phyloP scores from a whole-genome alignment of 352 stramenopile genomes.

The Phytophthora vignae region DNA sequence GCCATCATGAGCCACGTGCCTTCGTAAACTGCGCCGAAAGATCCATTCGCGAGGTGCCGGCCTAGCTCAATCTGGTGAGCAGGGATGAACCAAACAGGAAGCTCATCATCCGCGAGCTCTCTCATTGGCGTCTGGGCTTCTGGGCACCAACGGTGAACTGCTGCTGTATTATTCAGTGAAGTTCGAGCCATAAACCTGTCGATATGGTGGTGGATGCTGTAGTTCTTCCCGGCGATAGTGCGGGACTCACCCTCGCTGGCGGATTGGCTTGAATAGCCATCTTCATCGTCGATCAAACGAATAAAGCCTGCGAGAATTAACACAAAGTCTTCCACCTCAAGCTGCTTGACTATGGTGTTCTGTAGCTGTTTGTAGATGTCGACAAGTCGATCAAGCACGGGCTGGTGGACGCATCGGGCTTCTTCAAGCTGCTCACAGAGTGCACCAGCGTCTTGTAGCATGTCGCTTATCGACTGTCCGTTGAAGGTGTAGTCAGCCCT shows the following conservation, averaged over 20 bases:
- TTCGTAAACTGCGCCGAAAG: neutral
- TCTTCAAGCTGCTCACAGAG: neutral
- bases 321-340: neutral
- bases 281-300: neutral
- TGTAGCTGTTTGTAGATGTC: conserved; percentile 5
- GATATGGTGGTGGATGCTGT: conserved; percentile 3
- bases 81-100: neutral
- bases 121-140: neutral
- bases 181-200: neutral
- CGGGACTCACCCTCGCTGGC: neutral
- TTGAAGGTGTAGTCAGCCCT: neutral
- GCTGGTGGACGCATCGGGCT: neutral
- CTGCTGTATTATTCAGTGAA: neutral
- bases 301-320: neutral
- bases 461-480: neutral
- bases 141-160: neutral
- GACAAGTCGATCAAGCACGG: neutral
- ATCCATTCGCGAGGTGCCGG: neutral
- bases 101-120: neutral
- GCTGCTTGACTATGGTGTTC: neutral
- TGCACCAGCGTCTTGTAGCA: neutral
- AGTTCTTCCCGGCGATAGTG: neutral
- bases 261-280: neutral
- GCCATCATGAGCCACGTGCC: conserved; percentile 1
- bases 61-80: neutral